Evolutionary conservation across 805 yeast genomes (phyloP), one percentile per base, ranked within the genome.

Genomic region (Wickerhamomyces xylosicus): DNA sequence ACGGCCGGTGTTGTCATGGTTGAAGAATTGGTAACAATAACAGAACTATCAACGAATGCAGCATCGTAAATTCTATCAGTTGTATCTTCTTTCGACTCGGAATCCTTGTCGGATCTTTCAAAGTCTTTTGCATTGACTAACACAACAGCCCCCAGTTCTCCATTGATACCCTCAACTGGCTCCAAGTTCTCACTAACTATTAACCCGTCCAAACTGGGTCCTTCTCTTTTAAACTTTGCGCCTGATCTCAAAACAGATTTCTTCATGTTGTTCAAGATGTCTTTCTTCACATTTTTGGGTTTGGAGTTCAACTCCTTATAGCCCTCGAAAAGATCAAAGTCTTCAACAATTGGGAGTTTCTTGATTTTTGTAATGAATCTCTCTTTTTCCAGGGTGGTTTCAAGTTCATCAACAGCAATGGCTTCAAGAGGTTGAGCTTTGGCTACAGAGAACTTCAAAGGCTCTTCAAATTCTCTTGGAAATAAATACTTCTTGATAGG

Each of bases 401-500:
- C 15, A 17, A 10, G 16, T 37, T 25, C 29, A 25, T 25, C 29
- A 13, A 25, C 29, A 9, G 14, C 29, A n/a, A 25, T 25, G 8
- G 14, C 29, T 11, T 7, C 29, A 7, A 25, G 5, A 4, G 29
- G 14, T 11, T 25, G 9, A n/a, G 29, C 5, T 25, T 25, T 25
- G n/a, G 25, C 14, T 33, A 35, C 25, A 31, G 32, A 28, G 35
- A 28, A 16, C n/a, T 25, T 10, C 10, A 32, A 19, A 15, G 22
- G 9, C 3, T 18, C 34, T 2, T 20, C 29, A 25, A 25, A 7
- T 8, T 21, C 38, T 27, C 49, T 40, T 2, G 37, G 25, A 15
- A 37, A 36, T 25, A 47, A 35, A 29, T 31, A 43, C 28, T 46
- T 42, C 17, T 39, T 41, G 1, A 38, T 35, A 5, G 56, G 55